Percentiles rank a stretch among this genome's conserved stretches.
Conservation (phyloP, 768 basidiomycete species). For the button mushroom (Agaricus bisporus) region DNA sequence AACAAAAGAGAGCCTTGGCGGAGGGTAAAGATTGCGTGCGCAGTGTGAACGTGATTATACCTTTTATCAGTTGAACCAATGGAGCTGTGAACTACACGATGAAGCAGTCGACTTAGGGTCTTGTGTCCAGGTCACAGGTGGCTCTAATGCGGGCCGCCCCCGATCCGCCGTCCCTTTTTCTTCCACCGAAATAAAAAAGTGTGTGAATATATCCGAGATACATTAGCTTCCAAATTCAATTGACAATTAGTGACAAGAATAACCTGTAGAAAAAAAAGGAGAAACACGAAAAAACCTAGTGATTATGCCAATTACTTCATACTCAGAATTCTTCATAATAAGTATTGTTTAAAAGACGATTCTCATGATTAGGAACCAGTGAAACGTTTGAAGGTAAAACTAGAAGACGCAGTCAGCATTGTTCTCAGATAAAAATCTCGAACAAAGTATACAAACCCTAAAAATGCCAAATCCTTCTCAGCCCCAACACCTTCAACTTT, state of each 20-base stretch:
- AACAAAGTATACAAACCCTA: constrained; percentile 40
- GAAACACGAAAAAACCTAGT: neutral
- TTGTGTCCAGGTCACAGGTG: neutral
- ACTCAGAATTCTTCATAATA: neutral
- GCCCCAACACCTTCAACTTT: constrained; percentile 55
- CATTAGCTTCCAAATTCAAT: constrained; percentile 4
- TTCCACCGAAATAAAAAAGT: neutral
- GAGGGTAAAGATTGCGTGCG: constrained; percentile 1
- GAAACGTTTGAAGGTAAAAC: constrained; percentile 84
- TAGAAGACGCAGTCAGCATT: constrained; percentile 20
- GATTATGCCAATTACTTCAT: neutral
- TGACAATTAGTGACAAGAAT: constrained; percentile 10
- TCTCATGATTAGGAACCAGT: constrained; percentile 20
- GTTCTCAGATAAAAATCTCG: neutral
- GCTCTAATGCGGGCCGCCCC: neutral
- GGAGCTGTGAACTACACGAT: neutral
- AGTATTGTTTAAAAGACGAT: neutral
- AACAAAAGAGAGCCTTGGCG: neutral
- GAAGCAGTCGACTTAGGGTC: no score
- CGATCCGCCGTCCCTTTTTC: neutral
- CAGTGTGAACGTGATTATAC: neutral
- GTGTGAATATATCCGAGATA: no score
- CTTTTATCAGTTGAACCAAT: neutral
- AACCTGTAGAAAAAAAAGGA: neutral
- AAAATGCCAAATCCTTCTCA: constrained; percentile 64